Evolutionary conservation across 371 early-diverging fungal species (phyloP), one percentile per base, ranked within the genome.

Genomic region (Synchytrium microbalum): DNA sequence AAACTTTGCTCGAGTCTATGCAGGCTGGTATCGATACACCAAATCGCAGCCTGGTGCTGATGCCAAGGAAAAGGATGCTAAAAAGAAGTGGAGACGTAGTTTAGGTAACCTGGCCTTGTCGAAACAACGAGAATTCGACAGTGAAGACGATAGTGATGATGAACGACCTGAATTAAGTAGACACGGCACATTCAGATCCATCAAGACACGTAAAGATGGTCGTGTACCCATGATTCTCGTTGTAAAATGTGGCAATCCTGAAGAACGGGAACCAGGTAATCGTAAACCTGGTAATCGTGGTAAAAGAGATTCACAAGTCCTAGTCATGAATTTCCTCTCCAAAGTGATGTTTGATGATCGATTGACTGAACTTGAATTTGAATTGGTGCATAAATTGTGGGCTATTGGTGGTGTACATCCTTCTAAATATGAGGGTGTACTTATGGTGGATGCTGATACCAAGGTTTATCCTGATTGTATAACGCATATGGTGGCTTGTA

Each of bases 361-460:
- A 51, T 88, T 98, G 91, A 90, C 91, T 0, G 92, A 92, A 29
- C 78, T 99, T 32, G 98, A 99, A 73, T 84, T 88, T 63, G 96
- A 95, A 59, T 82, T 99, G 26, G 97, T 93, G 76, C 83, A 87
- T 73, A 92, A 95, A 71, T 88, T 98, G 59, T 86, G 78, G 66
- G 72, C 81, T 58, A 71, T 76, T 53, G 59, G 27, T 16, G 81
- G 83, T 60, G 86, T 95, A 10, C 88, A 88, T 26, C 93, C 96
- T n/a, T 81, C 83, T 32, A 75, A 79, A 62, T 96, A 88, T 70
- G 95, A 96, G 73, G 79, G 86, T 63, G 84, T 96, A 46, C 74
- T 98, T 33, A 95, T 96, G 92, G 92, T 98, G 2, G 98, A 96
- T 72, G 96, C 98, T 0, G 96, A 98, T 70, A 98, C 98, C 1